Evolutionary conservation across 208 protist species (phyloP), one percentile per base, ranked within the genome.

Genomic region (Leishmania guyanensis): DNA sequence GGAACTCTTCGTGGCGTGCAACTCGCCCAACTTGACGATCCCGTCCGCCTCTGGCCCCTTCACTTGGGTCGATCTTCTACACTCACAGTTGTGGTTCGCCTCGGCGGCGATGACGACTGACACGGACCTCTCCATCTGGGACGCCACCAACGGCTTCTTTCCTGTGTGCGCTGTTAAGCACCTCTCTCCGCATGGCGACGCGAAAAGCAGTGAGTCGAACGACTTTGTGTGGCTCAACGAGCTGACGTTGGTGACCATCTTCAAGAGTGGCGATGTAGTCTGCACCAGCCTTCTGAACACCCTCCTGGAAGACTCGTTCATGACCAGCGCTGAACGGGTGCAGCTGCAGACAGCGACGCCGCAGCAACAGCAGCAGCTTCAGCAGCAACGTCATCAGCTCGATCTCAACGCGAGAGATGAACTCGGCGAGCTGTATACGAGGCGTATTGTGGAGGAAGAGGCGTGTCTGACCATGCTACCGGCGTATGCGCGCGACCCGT

Each of bases 161-260:
- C 94, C 94, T 26, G 79, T 95, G 22, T 90, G 86, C 74, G 81
- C 86, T 5, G 88, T 95, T 29, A 84, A 81, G 66, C 74, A 80
- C 72, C 70, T 84, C 14, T 39, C 73, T 16, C 65, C 75, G 12
- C 75, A 72, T 17, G 80, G 69, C 3, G 77, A 82, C 77, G 58
- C 56, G 12, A 84, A 53, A 56, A 85, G 75, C 26, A 79, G 89
- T 62, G 90, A 88, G 72, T 84, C 88, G 33, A 89, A 78, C 51
- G 92, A 96, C 84, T 94, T 95, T 81, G 85, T 89, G 26, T 97
- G 94, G 92, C 72, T 97, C 20, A 96, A 97, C 62, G 79, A 92
- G 71, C 79, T 95, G 26, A 93, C 92, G 3, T n/a, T 97, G 29
- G 89, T 96, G 33, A 85, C 89, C 16, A 85, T 93, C 20, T 93